Base-by-base conservation (phyloP, 495 filamentous ascomycete species). In the Schizothecium vesticola region DNA sequence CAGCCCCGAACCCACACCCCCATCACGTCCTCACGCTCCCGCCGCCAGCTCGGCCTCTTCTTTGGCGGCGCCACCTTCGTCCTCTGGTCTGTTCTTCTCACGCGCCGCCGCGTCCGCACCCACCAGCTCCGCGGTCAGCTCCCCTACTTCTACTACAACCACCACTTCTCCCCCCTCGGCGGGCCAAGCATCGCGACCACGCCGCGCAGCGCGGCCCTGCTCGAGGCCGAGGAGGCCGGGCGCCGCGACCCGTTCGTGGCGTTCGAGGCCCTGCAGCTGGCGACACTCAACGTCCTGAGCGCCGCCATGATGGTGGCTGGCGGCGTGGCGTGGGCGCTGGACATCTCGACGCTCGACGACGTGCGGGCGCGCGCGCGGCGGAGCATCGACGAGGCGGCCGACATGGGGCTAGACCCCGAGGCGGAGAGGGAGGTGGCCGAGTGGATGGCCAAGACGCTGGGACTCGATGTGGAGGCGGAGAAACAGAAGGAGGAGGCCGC, bases 191-290 rank as follows among this genome's bases (percentile, higher is more conserved):
- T 86, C 70, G 21, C 24, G 31, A 57, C 83, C 16, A 23, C 25
- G 29, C 19, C 22, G 1, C 16, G 16, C 56, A 22, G 28, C 19
- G 43, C 24, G 6, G 19, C 60, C 12, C 0, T 29, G 21, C 12
- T 71, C 26, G 28, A 59, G n/a, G 61, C 57, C 28, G 31, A 58
- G 43, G 31, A 60, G 23, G 36, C 55, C 56, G 66, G 31, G 13
- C 68, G 61, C 74, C 58, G 71, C 77, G 86, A 89, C 59, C 80
- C 84, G 1, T 69, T 86, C 29, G 87, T 94, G 23, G 93, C 93
- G 0, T 74, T 92, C 57, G 88, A 94, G 76, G 93, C 93, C 6
- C 80, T 97, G 12, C 89, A 87, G 62, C 76, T 96, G n/a, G 93
- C 93, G 0, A 95, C 92, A 0, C 80, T 96, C 66, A 94, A 95